Percentiles rank a stretch among this genome's conserved stretches.
phyloP scores from a whole-genome alignment of 176 grass and related monocot species.

The Oryza meyeriana region DNA sequence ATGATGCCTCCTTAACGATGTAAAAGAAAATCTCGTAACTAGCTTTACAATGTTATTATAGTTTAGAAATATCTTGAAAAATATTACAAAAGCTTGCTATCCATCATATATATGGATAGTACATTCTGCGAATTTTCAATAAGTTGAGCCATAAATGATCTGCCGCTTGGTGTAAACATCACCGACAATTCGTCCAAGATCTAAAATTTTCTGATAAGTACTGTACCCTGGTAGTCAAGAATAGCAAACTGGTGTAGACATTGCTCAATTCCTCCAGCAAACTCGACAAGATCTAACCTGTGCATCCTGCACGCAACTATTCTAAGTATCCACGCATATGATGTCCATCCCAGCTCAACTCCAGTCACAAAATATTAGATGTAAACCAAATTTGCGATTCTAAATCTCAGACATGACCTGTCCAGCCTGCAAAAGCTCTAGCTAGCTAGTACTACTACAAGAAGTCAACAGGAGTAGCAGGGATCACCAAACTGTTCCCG shows the following conservation, averaged over 20 bases:
- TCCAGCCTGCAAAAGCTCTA: background rate
- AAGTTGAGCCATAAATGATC: too few relatives aligned
- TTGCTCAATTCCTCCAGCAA: background rate
- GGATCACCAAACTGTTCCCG: too few relatives aligned
- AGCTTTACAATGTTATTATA: too few relatives aligned
- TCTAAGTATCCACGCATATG: background rate
- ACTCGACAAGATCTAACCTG: constrained; percentile 5
- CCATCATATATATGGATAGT: too few relatives aligned
- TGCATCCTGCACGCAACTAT: background rate
- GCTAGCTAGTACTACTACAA: too few relatives aligned
- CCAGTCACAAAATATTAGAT: too few relatives aligned
- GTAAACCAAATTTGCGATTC: background rate
- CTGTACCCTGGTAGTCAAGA: background rate
- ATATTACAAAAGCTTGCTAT: too few relatives aligned
- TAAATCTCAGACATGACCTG: background rate
- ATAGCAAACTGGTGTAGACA: background rate
- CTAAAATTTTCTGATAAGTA: background rate
- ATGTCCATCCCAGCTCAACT: background rate
- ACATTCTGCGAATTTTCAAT: too few relatives aligned
- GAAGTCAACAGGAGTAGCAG: too few relatives aligned
- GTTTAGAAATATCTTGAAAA: too few relatives aligned
- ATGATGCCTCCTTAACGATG: too few relatives aligned
- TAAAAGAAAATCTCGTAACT: too few relatives aligned
- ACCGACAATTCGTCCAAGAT: background rate
- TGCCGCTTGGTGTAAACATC: background rate